Evolutionary conservation across 441 rosid species (phyloP).

Genomic region (Bruguiera hainesii): DNA sequence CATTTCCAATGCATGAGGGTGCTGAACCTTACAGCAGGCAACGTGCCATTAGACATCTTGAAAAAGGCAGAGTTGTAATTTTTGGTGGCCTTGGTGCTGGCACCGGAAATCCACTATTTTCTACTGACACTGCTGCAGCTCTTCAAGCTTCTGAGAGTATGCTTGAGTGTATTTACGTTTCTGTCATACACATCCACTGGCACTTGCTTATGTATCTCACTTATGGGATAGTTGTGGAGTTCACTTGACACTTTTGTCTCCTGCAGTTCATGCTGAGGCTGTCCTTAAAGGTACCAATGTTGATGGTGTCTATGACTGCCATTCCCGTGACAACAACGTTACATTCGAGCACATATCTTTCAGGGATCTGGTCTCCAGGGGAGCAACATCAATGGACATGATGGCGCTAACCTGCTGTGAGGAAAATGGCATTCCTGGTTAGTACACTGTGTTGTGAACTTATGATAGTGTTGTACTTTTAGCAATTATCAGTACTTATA

Average conservation of each 20-base stretch:
- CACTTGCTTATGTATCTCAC: neutral
- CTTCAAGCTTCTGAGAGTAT: conserved; percentile 69
- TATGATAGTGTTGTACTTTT: no score
- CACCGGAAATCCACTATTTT: conserved; percentile 65
- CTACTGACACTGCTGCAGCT: conserved; percentile 71
- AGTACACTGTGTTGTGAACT: neutral
- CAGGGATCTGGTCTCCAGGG: conserved; percentile 55
- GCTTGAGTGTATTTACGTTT: neutral
- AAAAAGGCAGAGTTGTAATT: conserved; percentile 72
- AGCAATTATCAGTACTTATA: no score
- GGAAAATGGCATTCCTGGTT: conserved; percentile 64
- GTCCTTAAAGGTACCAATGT: conserved; percentile 66
- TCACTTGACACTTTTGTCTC: conserved; percentile 6
- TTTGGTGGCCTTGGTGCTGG: conserved; percentile 74
- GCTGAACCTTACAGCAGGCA: conserved; percentile 65
- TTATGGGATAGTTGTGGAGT: neutral
- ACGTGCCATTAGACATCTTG: conserved; percentile 59
- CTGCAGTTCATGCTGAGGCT: conserved; percentile 62
- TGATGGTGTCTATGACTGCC: conserved; percentile 69
- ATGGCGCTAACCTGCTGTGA: conserved; percentile 68
- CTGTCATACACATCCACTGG: neutral
- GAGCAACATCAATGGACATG: conserved; percentile 57
- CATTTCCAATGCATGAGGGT: conserved; percentile 52
- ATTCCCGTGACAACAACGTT: conserved; percentile 56
- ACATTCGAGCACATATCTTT: conserved; percentile 57